Evolutionary conservation across 495 filamentous ascomycete genomes (phyloP).

Genomic region (Penicillium chermesinum): DNA sequence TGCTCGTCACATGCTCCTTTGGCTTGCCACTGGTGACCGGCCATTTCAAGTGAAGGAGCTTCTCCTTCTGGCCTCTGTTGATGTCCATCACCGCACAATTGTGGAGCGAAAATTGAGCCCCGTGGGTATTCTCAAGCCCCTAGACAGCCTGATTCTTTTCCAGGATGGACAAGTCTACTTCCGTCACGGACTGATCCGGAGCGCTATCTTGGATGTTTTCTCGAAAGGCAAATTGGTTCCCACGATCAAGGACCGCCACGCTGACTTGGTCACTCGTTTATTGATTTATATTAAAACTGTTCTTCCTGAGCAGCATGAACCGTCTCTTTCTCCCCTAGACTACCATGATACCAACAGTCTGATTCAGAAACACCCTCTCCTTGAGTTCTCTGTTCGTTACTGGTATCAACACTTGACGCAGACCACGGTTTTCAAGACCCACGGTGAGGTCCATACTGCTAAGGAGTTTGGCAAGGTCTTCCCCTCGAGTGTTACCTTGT

Average conservation of each 20-base stretch:
- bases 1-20: constrained; percentile 23
- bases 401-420: constrained; percentile 30
- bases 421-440: constrained; percentile 20
- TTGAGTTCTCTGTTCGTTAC: constrained; percentile 36
- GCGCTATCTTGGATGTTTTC: constrained; percentile 26
- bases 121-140: constrained; percentile 17
- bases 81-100: constrained; percentile 26
- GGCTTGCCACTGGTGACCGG: constrained; percentile 31
- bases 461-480: constrained; percentile 29
- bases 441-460: constrained; percentile 19
- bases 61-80: constrained; percentile 21
- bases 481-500: constrained; percentile 21
- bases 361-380: constrained; percentile 22
- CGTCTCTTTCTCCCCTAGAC: constrained; percentile 24
- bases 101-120: constrained; percentile 20
- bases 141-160: constrained; percentile 25
- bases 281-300: constrained; percentile 27
- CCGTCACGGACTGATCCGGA: constrained; percentile 29
- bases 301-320: constrained; percentile 25
- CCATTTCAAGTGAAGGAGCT: constrained; percentile 28
- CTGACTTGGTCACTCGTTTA: constrained; percentile 27
- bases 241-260: constrained; percentile 26
- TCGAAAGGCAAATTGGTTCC: constrained; percentile 24
- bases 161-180: constrained; percentile 33
- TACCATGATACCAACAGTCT: constrained; percentile 14